These are phyloP conservation scores for Zygosaccharomyces bailii DNA, from an alignment of 805 yeast species.

Conservation along the genomic window DNA sequence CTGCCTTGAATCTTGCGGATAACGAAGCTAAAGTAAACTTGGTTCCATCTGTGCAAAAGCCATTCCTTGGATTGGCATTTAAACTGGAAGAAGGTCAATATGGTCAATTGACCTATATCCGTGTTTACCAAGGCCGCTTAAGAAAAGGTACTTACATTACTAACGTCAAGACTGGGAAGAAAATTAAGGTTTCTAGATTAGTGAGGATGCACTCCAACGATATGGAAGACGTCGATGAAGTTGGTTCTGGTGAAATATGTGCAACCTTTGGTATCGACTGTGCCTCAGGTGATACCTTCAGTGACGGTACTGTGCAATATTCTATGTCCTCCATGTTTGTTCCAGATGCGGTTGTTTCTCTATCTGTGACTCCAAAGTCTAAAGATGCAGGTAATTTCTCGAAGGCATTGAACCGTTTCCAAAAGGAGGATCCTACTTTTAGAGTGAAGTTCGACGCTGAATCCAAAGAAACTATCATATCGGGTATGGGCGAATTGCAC, in stretches of 20 bases:
- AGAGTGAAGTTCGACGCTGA: slow-evolving; percentile 91
- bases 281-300: slow-evolving; percentile 96
- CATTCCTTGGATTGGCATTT: slow-evolving; percentile 97
- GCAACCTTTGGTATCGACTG: slow-evolving; percentile 99
- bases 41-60: slow-evolving; percentile 66
- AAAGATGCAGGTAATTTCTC: slow-evolving; percentile 88
- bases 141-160: slow-evolving; percentile 86
- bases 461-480: slow-evolving; percentile 78
- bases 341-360: slow-evolving; percentile 97
- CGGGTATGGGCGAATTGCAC: slow-evolving; percentile 98
- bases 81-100: slow-evolving; percentile 97
- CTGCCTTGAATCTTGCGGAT: slow-evolving; percentile 72
- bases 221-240: slow-evolving; percentile 96
- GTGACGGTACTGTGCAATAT: slow-evolving; percentile 73
- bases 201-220: slow-evolving; percentile 99
- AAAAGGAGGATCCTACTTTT: slow-evolving; percentile 98
- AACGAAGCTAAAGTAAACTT: slow-evolving; percentile 68
- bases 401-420: slow-evolving; percentile 95
- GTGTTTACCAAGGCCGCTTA: slow-evolving; percentile 95
- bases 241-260: slow-evolving; percentile 97
- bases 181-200: slow-evolving; percentile 85
- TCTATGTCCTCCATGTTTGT: slow-evolving; percentile 98
- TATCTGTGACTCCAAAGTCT: slow-evolving; percentile 82
- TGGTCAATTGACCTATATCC: slow-evolving; percentile 94
- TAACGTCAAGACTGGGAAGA: slow-evolving; percentile 89